Evolutionary conservation across 2,329 filamentous ascomycete species (phyloP), one percentile per base, ranked within the genome.

Genomic region (Neopestalotiopsis clavispora): DNA sequence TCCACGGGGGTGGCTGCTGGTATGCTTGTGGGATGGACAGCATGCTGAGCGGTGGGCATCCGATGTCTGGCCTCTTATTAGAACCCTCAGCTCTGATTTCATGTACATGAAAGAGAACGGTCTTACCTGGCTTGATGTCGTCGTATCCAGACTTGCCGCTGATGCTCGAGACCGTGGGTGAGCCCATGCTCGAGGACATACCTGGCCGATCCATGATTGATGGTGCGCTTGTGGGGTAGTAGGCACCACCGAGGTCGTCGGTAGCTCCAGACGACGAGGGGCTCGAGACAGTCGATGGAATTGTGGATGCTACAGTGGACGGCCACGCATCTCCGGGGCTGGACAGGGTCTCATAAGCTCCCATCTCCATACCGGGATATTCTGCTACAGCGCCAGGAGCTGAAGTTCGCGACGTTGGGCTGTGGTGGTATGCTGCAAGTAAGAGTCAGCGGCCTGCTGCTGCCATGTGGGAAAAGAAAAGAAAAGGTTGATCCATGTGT

Each of bases 231-330:
- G 84, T 84, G 9, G 85, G 83, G 69, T 86, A 84, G 74, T 86
- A 87, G 70, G 79, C 76, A 66, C 74, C 76, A 69, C 77, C 80
- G 74, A 85, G 86, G 64, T 87, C 85, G 64, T 86, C 84, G 63
- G 81, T 79, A 65, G 79, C 80, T 59, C 79, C 81, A 1, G 85
- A 85, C 2, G 86, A 87, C 3, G 84, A 82, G 20, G 86, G 85
- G 74, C 85, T 87, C 23, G 86, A 86, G 12, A 84, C 84, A 64
- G 81, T 85, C 63, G 85, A 85, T 17, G 84, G 78, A 23, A 85
- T 77, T 49, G 83, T 80, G 66, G 81, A 81, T 30, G 83, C 78
- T 7, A 86, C 78, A 14, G 80, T 78, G 59, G 81, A 76, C 13
- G 83, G 78, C 85, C 85, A 87, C 30, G 81, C 77, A 70, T 85